These are phyloP conservation scores for Pseudoturritis turrita DNA, from an alignment of 345 rosid genomes.

Conservation along the genomic window DNA sequence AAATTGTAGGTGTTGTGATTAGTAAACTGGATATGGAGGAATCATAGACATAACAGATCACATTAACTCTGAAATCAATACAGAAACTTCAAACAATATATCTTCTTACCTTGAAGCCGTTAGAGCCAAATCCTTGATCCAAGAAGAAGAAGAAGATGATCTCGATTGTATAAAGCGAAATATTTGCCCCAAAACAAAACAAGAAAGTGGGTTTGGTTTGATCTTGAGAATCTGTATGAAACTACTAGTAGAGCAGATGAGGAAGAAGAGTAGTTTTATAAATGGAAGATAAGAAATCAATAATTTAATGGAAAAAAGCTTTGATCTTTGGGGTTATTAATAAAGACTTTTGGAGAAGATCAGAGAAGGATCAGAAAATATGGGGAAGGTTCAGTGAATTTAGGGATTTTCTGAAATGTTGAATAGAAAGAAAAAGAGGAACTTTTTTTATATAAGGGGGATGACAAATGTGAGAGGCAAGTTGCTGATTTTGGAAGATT, in stretches of 20 bases:
- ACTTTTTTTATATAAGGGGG: not conserved
- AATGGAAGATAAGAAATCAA: not conserved
- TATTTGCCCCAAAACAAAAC: not conserved
- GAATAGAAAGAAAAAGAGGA: not conserved
- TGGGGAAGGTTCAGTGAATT: constrained; percentile 35
- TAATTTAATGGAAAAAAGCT: not conserved
- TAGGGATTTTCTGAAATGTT: constrained; percentile 19
- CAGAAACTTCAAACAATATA: too few species aligned
- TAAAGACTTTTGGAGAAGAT: constrained; percentile 6
- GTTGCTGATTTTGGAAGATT: constrained; percentile 33
- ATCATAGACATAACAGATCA: not conserved
- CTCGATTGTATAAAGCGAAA: too few species aligned
- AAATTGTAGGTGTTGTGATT: not conserved
- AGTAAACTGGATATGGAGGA: not conserved
- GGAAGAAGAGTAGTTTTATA: not conserved
- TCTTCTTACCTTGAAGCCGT: constrained; percentile 1
- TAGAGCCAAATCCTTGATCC: not conserved
- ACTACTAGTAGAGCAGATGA: not conserved
- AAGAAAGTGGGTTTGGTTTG: not conserved
- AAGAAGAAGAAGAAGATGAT: not conserved
- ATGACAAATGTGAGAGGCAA: constrained; percentile 26
- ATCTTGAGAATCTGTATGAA: not conserved
- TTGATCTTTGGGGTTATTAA: constrained; percentile 7
- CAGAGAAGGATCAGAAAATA: constrained; percentile 2
- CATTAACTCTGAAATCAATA: not conserved